phyloP scores from a whole-genome alignment of 2,329 filamentous ascomycete genomes.

The Beauveria pseudobassiana region DNA sequence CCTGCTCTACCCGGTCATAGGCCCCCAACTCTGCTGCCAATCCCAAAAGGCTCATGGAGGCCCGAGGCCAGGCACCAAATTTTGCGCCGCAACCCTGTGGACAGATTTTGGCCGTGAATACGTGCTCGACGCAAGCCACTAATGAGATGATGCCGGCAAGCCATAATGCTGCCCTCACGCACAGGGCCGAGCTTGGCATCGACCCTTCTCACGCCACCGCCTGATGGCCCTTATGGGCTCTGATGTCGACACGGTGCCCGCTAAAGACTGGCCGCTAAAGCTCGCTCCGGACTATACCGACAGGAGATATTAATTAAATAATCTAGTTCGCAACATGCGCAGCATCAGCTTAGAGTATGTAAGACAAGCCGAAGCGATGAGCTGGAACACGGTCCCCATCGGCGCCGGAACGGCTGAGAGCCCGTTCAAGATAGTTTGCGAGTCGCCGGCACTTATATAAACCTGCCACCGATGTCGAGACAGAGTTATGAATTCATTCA shows the following conservation, averaged over 20 bases:
- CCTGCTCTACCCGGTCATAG: not conserved
- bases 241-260: not conserved
- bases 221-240: not conserved
- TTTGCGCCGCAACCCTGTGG: not conserved
- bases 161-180: not conserved
- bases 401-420: constrained; percentile 1
- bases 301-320: not conserved
- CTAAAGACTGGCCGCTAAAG: not conserved
- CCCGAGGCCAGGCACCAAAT: not conserved
- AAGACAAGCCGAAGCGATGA: not conserved
- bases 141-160: not conserved
- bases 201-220: not conserved
- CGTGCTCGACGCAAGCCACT: not conserved
- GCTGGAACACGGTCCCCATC: not conserved
- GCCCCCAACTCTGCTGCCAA: not conserved
- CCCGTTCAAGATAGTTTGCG: not conserved
- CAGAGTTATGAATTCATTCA: not conserved
- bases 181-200: not conserved
- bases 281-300: not conserved
- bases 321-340: not conserved
- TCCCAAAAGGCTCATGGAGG: not conserved
- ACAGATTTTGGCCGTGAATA: not conserved
- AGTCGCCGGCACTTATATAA: not conserved
- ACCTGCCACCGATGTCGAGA: not conserved
- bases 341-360: not conserved